phyloP scores from a whole-genome alignment of 805 yeast species.

The Lachancea fermentati region DNA sequence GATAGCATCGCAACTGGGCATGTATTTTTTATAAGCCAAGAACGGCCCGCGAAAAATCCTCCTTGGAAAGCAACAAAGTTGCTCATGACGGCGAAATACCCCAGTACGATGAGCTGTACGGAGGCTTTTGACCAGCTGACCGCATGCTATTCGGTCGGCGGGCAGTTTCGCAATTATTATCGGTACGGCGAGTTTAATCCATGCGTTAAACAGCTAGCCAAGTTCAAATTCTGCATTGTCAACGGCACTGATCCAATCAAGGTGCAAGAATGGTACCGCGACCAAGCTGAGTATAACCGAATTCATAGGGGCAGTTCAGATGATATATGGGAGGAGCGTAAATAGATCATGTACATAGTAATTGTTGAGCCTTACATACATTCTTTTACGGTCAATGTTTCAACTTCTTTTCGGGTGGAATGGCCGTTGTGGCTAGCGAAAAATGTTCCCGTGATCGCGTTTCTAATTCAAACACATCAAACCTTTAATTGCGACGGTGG shows the following conservation, averaged over 20 bases:
- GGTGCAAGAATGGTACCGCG: slow-evolving; percentile 68
- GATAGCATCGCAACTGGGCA: neutral
- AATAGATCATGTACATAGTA: neutral
- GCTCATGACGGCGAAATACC: slow-evolving; percentile 23
- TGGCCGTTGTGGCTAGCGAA: neutral
- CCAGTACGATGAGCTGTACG: slow-evolving; percentile 59
- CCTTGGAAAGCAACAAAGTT: neutral
- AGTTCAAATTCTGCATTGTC: slow-evolving; percentile 74
- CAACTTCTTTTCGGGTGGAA: neutral
- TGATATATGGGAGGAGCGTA: slow-evolving; percentile 64
- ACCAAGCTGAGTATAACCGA: slow-evolving; percentile 49
- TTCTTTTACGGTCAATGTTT: neutral
- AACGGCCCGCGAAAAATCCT: neutral
- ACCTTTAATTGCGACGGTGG: too few relatives aligned
- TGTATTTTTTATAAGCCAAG: neutral
- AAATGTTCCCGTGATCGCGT: neutral
- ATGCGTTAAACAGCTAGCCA: slow-evolving; percentile 65
- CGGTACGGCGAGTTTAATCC: slow-evolving; percentile 72
- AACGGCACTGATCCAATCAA: slow-evolving; percentile 50
- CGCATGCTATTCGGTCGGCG: slow-evolving; percentile 85
- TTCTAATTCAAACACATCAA: neutral
- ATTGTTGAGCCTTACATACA: too few relatives aligned
- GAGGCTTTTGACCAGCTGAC: slow-evolving; percentile 85
- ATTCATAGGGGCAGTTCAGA: slow-evolving; percentile 71
- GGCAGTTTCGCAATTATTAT: slow-evolving; percentile 79